Base-by-base conservation (phyloP, 176 grass and related monocot species). In the Panicum miliaceum region DNA sequence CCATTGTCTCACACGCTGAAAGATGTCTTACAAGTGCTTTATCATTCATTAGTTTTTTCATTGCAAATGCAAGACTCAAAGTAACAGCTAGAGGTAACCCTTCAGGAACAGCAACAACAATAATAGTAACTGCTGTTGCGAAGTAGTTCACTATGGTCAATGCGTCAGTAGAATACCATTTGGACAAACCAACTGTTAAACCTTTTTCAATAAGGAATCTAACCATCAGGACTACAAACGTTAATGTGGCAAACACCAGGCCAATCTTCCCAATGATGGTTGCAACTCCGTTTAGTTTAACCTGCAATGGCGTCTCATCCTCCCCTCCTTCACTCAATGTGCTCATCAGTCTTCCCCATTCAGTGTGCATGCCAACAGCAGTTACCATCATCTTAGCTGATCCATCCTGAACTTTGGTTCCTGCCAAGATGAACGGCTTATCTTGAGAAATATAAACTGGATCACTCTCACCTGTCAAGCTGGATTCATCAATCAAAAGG, bases 41-140 rank as follows among this genome's bases (percentile, higher is more conserved):
- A 45, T 98, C 92, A 67, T 92, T 72, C 96, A 98, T 98, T 80
- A 98, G 81, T 75, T 98, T 91, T 70, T 98, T 98, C 96, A 98
- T 98, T 45, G 96, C 96, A 90, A 93, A 98, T 63, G 96, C 96
- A 78, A 98, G 96, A 84, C 96, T 98, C 73, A 95, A 79, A 73
- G 95, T 98, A 54, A 98, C 95, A 38, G 95, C 95, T 76, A 98
- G 81, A 10, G 95, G 95, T 56, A 98, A 78, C 32, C 96, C 96
- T 76, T 98, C 96, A 73, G 96, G 96, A 82, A 98, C 96, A 76
- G 96, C 96, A 86, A 98, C 96, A 77, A 98, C 96, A 74, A 98
- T 90, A 82, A 98, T 98, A 71, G 96, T 98, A 48, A 95, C 93
- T 23, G 91, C 91, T 51, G 87, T 90, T 40, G 96, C 96, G 65